phyloP scores from a whole-genome alignment of 106 monocot genomes.

The Apostasia shenzhenica region DNA sequence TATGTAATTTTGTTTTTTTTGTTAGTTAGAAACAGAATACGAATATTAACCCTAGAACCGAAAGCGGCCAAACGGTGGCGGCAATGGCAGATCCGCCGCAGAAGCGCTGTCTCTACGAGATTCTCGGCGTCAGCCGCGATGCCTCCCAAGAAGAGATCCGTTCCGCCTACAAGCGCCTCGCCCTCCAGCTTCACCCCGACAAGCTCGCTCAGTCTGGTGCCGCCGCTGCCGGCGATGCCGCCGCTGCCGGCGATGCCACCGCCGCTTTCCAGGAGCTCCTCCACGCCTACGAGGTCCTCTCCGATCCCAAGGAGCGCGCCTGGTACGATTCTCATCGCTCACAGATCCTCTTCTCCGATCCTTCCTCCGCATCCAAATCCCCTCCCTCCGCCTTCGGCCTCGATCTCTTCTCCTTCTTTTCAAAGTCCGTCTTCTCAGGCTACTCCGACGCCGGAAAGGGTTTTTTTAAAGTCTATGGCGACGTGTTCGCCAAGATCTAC shows the following conservation, averaged over 20 bases:
- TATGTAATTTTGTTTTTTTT: too few relatives aligned
- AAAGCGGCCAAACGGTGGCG: background rate
- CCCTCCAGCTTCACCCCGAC: constrained; percentile 97
- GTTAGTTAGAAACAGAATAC: background rate
- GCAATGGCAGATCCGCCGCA: constrained; percentile 16
- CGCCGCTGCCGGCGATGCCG: constrained; percentile 26
- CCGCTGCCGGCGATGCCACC: constrained; percentile 60
- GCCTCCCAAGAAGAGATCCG: constrained; percentile 64
- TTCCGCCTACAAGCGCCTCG: constrained; percentile 72
- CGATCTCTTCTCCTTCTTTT: constrained; percentile 68
- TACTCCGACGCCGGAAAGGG: constrained; percentile 66
- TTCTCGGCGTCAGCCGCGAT: constrained; percentile 66
- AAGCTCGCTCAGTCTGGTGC: constrained; percentile 42
- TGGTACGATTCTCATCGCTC: constrained; percentile 97
- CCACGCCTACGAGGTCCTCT: constrained; percentile 91
- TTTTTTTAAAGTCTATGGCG: constrained; percentile 91
- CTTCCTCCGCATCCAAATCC: constrained; percentile 15
- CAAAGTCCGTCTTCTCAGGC: constrained; percentile 74
- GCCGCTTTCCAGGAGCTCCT: constrained; percentile 93
- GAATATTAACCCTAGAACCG: constrained; percentile 10
- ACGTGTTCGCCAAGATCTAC: constrained; percentile 64
- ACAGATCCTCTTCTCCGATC: constrained; percentile 87
- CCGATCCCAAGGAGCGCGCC: constrained; percentile 72
- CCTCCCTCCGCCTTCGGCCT: constrained; percentile 33
- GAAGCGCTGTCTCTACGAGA: constrained; percentile 92